phyloP scores from a whole-genome alignment of 805 yeast genomes.

The Teunomyces panamensis region DNA sequence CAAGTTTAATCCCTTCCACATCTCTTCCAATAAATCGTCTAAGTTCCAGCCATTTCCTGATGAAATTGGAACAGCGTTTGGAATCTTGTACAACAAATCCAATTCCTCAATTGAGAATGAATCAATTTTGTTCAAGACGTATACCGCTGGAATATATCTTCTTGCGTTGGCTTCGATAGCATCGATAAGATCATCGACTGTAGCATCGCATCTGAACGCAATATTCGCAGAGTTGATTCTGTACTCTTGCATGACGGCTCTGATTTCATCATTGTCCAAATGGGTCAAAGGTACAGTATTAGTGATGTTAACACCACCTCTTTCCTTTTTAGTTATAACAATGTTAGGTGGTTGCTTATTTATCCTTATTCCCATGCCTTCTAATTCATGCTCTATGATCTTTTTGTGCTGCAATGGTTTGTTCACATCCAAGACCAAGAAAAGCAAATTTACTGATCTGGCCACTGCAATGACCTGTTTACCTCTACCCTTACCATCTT shows the following conservation, averaged over 20 bases:
- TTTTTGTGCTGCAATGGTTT: conserved; percentile 93
- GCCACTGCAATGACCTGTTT: conserved; percentile 98
- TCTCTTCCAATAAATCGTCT: conserved; percentile 87
- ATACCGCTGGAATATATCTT: conserved; percentile 92
- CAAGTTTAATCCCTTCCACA: conserved; percentile 91
- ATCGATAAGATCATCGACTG: conserved; percentile 94
- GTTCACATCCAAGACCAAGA: conserved; percentile 92
- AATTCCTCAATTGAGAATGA: conserved; percentile 91
- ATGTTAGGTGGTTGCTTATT: conserved; percentile 93
- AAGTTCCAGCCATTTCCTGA: conserved; percentile 96
- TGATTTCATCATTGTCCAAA: conserved; percentile 86
- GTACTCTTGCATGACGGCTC: conserved; percentile 95
- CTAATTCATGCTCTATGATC: conserved; percentile 91
- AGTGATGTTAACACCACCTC: conserved; percentile 93
- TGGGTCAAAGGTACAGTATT: conserved; percentile 91
- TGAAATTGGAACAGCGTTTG: conserved; percentile 95
- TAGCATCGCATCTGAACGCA: conserved; percentile 95
- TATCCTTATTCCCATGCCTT: conserved; percentile 95
- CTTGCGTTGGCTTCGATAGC: conserved; percentile 87
- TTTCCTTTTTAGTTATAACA: conserved; percentile 85
- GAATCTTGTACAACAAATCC: conserved; percentile 85
- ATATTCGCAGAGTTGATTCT: conserved; percentile 94
- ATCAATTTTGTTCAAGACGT: conserved; percentile 94
- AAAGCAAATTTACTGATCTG: conserved; percentile 91
- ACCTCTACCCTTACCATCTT: conserved; percentile 91